These are phyloP conservation scores for Pleurotus pulmonarius DNA, from an alignment of 768 basidiomycete species.

Conservation along the genomic window DNA sequence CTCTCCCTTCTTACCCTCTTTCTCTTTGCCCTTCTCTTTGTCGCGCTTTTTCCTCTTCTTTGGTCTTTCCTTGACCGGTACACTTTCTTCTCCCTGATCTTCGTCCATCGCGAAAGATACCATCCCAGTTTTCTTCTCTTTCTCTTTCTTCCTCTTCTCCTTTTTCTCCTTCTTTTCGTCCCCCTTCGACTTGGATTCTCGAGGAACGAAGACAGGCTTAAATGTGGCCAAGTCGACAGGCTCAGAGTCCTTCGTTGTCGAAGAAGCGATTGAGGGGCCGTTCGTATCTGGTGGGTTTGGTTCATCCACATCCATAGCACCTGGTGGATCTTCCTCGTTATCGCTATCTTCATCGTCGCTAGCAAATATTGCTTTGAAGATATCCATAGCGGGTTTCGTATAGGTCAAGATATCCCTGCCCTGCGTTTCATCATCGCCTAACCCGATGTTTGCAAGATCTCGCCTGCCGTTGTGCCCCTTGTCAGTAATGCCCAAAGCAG, in stretches of 20 bases:
- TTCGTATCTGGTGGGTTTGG: conserved; percentile 9
- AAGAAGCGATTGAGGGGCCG: conserved; percentile 17
- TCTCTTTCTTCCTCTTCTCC: conserved; percentile 46
- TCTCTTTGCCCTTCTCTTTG: conserved; percentile 26
- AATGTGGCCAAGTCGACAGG: conserved; percentile 62
- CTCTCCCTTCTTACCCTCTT: conserved; percentile 28
- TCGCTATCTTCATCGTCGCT: conserved; percentile 89
- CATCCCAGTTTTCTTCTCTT: conserved; percentile 41
- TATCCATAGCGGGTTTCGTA: conserved; percentile 81
- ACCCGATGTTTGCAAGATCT: conserved; percentile 79
- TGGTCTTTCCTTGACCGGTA: conserved; percentile 31
- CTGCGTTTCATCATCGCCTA: conserved; percentile 91
- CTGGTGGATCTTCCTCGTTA: conserved; percentile 46
- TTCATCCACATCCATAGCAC: conserved; percentile 23
- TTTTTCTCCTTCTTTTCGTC: conserved; percentile 45
- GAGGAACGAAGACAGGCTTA: conserved; percentile 83
- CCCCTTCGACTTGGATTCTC: conserved; percentile 46
- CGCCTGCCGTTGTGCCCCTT: conserved; percentile 18
- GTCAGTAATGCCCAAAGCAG: conserved; percentile 12
- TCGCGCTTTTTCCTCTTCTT: conserved; percentile 44
- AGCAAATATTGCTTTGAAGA: conserved; percentile 98
- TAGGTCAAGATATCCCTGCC: conserved; percentile 87
- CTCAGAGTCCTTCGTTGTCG: conserved; percentile 15
- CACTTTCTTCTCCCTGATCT: conserved; percentile 31
- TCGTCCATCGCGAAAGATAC: conserved; percentile 81